These are phyloP conservation scores for Backusella mclennaniae DNA, from an alignment of 192 early-diverging fungal genomes.

Conservation along the genomic window DNA sequence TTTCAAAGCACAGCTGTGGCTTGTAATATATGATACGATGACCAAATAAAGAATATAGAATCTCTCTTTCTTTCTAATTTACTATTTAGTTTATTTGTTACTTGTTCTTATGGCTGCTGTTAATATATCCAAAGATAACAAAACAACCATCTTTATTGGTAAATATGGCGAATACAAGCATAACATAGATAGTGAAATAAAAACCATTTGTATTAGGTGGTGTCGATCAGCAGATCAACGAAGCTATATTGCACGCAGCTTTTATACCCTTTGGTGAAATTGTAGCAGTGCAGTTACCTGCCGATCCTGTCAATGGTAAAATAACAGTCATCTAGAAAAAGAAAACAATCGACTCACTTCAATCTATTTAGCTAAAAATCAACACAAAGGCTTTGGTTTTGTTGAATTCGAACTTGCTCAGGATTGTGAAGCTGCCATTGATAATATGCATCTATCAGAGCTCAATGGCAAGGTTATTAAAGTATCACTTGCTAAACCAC, in stretches of 20 bases:
- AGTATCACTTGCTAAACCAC: slow-evolving; percentile 79
- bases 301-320: slow-evolving; percentile 74
- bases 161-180: not conserved
- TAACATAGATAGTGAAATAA: not conserved
- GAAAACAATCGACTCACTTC: not conserved
- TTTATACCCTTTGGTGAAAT: slow-evolving; percentile 98
- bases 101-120: slow-evolving; percentile 9
- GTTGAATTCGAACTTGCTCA: slow-evolving; percentile 85
- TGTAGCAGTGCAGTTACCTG: slow-evolving; percentile 80
- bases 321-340: not conserved
- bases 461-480: slow-evolving; percentile 88
- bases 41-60: not conserved
- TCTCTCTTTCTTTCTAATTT: not conserved
- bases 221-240: slow-evolving; percentile 76
- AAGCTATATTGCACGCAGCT: slow-evolving; percentile 76
- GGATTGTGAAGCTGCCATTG: slow-evolving; percentile 86
- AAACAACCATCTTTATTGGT: slow-evolving; percentile 51
- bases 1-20: not conserved
- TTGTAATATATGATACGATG: not conserved
- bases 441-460: slow-evolving; percentile 93
- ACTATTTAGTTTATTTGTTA: not conserved
- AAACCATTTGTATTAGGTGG: slow-evolving; percentile 55
- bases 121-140: slow-evolving; percentile 30
- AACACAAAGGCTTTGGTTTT: slow-evolving; percentile 94
- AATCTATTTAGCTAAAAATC: slow-evolving; percentile 39